Percentiles rank a stretch among this genome's conserved stretches.
Conservation (phyloP, 2,329 filamentous ascomycete species). For the Microascus cirrosus region DNA sequence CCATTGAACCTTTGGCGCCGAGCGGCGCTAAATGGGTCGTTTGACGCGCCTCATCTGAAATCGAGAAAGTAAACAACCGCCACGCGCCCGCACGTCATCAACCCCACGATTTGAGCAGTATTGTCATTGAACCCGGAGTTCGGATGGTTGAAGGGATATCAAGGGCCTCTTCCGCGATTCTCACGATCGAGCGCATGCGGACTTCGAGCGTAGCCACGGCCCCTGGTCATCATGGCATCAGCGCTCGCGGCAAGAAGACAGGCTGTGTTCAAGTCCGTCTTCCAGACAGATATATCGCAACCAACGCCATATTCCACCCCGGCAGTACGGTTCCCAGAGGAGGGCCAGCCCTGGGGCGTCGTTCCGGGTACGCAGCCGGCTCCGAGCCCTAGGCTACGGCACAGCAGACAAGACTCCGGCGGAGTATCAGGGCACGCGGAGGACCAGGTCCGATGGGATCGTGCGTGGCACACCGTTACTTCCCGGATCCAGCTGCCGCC, state of each 20-base stretch:
- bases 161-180: neutral
- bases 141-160: neutral
- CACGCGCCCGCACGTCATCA: neutral
- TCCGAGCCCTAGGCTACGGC: constrained; percentile 1
- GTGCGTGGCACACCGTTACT: constrained; percentile 52
- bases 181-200: neutral
- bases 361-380: constrained; percentile 15
- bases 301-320: constrained; percentile 32
- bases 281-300: constrained; percentile 37
- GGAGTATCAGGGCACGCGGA: neutral
- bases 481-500: constrained; percentile 42
- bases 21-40: neutral
- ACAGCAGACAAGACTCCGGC: constrained; percentile 10
- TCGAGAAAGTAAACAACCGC: neutral
- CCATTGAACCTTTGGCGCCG: neutral
- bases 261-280: constrained; percentile 43
- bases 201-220: neutral
- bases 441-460: constrained; percentile 47
- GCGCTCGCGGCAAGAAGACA: constrained; percentile 33
- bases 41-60: neutral
- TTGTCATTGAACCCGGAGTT: constrained; percentile 1
- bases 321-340: constrained; percentile 23
- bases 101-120: neutral
- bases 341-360: constrained; percentile 35
- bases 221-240: constrained; percentile 23